Conservation (phyloP, 78 protist genomes). For the Ministeria vibrans region DNA sequence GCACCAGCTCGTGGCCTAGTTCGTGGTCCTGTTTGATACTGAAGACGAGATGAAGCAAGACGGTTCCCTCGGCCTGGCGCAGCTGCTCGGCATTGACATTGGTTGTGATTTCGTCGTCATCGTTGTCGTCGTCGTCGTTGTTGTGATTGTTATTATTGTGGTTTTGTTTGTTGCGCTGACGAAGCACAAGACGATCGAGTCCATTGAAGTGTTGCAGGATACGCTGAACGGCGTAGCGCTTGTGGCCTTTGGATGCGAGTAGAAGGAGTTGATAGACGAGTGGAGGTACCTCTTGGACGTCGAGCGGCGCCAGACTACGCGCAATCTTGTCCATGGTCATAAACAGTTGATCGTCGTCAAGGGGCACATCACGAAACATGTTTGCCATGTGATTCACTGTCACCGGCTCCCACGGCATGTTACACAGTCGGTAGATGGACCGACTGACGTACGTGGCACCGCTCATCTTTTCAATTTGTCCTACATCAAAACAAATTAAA, state of each 20-base stretch:
- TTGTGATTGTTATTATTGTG: too few relatives aligned
- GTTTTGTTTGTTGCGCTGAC: too few relatives aligned
- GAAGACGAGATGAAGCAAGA: not conserved
- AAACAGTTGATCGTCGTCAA: not conserved
- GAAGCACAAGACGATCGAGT: not conserved
- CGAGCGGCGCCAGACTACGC: not conserved
- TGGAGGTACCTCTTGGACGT: not conserved
- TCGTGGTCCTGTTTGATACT: conserved; percentile 2
- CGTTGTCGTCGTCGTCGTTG: too few relatives aligned
- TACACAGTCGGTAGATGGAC: not conserved
- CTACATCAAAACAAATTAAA: not conserved
- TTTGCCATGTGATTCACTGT: not conserved
- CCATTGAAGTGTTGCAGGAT: not conserved
- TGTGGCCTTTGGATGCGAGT: not conserved
- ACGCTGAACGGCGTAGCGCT: not conserved
- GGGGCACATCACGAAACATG: not conserved
- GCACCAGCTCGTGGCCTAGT: too few relatives aligned
- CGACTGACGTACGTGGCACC: not conserved
- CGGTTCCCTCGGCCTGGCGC: not conserved
- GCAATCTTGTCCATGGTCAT: not conserved
- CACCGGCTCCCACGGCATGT: not conserved
- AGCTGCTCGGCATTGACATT: not conserved
- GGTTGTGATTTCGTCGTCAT: too few relatives aligned
- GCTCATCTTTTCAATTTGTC: not conserved
- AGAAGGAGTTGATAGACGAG: conserved; percentile 11